Base-by-base conservation (phyloP, 257 asterid genomes). In the Gentiana straminea region DNA sequence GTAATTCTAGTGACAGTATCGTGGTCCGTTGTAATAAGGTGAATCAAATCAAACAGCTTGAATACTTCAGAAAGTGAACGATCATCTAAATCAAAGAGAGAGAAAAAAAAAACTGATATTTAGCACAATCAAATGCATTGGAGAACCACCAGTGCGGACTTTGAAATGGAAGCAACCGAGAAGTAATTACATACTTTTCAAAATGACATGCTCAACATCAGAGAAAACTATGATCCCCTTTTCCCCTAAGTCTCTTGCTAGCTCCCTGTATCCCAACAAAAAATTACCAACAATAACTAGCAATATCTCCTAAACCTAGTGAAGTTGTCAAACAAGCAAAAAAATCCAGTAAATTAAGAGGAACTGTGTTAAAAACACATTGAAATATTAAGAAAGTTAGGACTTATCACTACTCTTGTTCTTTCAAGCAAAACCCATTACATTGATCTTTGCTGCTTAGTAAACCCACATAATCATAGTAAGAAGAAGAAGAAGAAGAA, bases 41-140 rank as follows among this genome's bases (percentile, higher is more conserved):
- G 95, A 67, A 91, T 91, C 67, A 91, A 75, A 73, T 91, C 95
- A 67, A 91, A 91, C 79, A 91, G 49, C 78, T 84, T 87, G 88
- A 91, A 91, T 60, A 84, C 98, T 74, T 91, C 94, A 49, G 11
- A 52, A 61, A 91, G 89, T 35, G 96, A 66, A 35, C 94, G 94
- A 70, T 91, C 84, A 77, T 64, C 98, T 91, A 75, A 70, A 49
- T 59, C 58, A 51, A 61, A 67, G 35, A 41, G 59, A 24, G 0
- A 24, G 24, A 24, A 24, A 0, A 41, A 41, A 49, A 35, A 3
- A 43, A 50, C 48, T 43, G 52, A 70, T 45, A 70, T 75, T 55
- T 54, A 43, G 63, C 3, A 52, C 7, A 37, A 56, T 44, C 41
- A 35, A 45, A n/a, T 41, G 4, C 45, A 34, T 37, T 15, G n/a